phyloP scores from a whole-genome alignment of 495 filamentous ascomycete species.

The Penicillium flavigenum region DNA sequence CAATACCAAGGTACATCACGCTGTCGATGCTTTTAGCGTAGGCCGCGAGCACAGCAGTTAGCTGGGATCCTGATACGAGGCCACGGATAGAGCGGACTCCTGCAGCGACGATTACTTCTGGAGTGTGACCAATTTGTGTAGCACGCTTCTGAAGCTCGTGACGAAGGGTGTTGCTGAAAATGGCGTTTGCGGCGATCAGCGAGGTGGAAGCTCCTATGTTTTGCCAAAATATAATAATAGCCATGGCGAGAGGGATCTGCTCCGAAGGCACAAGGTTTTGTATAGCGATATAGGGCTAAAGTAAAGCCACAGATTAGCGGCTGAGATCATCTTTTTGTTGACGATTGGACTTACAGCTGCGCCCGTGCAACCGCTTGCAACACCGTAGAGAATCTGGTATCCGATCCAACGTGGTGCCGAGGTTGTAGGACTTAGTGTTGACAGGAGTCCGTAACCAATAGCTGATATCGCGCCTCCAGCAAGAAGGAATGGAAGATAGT shows the following conservation, averaged over 20 bases:
- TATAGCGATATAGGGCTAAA: conserved; percentile 55
- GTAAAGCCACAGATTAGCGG: neutral
- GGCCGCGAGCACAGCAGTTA: conserved; percentile 54
- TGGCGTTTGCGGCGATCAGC: conserved; percentile 63
- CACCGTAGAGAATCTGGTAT: conserved; percentile 63
- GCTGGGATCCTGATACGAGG: conserved; percentile 36
- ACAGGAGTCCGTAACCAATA: conserved; percentile 64
- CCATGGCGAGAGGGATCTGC: conserved; percentile 60
- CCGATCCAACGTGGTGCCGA: conserved; percentile 60
- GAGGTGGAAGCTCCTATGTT: conserved; percentile 63
- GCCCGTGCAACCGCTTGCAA: conserved; percentile 36
- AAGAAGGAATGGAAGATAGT: conserved; percentile 66
- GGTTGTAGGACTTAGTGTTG: conserved; percentile 52
- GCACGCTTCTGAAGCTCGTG: conserved; percentile 44
- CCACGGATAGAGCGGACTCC: conserved; percentile 53
- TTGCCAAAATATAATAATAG: conserved; percentile 60
- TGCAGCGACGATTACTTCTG: conserved; percentile 42
- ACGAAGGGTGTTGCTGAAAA: conserved; percentile 65
- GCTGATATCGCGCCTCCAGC: conserved; percentile 49
- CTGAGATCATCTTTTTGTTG: neutral
- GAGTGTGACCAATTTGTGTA: conserved; percentile 40
- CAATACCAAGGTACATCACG: conserved; percentile 22
- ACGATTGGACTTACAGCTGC: conserved; percentile 32
- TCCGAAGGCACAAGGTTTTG: conserved; percentile 58
- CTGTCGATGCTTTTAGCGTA: conserved; percentile 52